Percentiles rank a stretch among this genome's conserved stretches.
phyloP scores from a whole-genome alignment of 805 yeast genomes.

The Lachancea fermentati region DNA sequence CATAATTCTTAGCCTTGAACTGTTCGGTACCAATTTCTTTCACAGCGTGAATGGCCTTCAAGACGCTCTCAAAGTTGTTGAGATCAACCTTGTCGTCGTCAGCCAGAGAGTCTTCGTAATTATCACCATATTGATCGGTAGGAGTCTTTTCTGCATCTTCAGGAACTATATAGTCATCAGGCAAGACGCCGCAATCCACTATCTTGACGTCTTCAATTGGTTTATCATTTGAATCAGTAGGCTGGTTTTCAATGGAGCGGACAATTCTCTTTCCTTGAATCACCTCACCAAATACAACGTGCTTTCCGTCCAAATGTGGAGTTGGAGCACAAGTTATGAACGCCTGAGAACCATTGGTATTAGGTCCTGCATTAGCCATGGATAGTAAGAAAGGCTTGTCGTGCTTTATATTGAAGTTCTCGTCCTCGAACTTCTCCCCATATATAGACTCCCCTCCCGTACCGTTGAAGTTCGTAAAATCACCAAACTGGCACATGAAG shows the following conservation, averaged over 20 bases:
- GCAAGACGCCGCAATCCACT: conserved; percentile 71
- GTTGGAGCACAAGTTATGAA: conserved; percentile 90
- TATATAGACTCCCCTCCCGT: conserved; percentile 81
- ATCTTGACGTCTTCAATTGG: conserved; percentile 70
- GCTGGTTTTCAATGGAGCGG: conserved; percentile 66
- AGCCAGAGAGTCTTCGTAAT: conserved; percentile 65
- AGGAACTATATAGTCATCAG: conserved; percentile 49
- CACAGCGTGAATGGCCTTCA: conserved; percentile 56
- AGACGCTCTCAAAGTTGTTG: conserved; percentile 57
- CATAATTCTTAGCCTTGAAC: conserved; percentile 58
- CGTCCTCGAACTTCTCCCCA: conserved; percentile 87
- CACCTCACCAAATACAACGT: conserved; percentile 92
- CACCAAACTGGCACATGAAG: conserved; percentile 95
- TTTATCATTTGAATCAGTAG: conserved; percentile 57
- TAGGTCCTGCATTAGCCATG: conserved; percentile 96
- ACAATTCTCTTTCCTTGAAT: conserved; percentile 76
- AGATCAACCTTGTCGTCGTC: conserved; percentile 66
- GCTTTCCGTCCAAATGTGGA: conserved; percentile 93
- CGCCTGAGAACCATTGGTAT: conserved; percentile 94
- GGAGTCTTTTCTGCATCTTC: conserved; percentile 38
- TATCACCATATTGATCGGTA: conserved; percentile 82
- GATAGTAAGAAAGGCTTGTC: conserved; percentile 82
- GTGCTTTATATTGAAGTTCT: conserved; percentile 70
- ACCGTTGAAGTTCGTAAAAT: conserved; percentile 67
- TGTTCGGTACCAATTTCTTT: conserved; percentile 75